Conservation (phyloP, 179 eudicot species). For the Patellifolia procumbens region DNA sequence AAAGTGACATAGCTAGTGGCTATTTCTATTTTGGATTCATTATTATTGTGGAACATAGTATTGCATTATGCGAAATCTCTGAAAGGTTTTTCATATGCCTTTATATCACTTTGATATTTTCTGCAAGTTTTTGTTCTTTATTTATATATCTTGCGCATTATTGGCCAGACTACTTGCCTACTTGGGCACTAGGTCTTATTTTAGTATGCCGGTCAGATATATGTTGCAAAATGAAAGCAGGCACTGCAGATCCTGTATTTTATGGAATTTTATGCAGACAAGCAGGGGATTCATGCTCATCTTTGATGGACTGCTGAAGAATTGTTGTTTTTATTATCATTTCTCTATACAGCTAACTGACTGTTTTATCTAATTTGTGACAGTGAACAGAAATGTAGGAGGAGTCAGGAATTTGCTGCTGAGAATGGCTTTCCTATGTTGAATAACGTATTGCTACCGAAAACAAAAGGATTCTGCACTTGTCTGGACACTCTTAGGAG, state of each 20-base stretch:
- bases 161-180: neutral
- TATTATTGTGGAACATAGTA: no score
- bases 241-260: neutral
- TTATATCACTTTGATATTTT: neutral
- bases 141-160: neutral
- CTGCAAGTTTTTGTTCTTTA: neutral
- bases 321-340: neutral
- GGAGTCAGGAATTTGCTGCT: slow-evolving; percentile 63
- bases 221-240: neutral
- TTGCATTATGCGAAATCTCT: no score
- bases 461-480: slow-evolving; percentile 71
- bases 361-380: neutral
- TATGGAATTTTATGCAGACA: neutral
- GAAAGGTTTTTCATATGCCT: no score
- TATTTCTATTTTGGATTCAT: no score
- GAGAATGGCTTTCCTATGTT: slow-evolving; percentile 68
- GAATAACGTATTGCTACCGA: slow-evolving; percentile 79
- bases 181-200: neutral
- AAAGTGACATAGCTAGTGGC: neutral
- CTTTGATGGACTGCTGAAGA: neutral
- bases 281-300: neutral
- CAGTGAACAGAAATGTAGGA: slow-evolving; percentile 71
- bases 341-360: neutral
- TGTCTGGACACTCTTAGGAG: slow-evolving; percentile 66
- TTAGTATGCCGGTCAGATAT: neutral